These are phyloP conservation scores for Penicillium sp. DNA, from an alignment of 2,329 filamentous ascomycete species.

Conservation along the genomic window DNA sequence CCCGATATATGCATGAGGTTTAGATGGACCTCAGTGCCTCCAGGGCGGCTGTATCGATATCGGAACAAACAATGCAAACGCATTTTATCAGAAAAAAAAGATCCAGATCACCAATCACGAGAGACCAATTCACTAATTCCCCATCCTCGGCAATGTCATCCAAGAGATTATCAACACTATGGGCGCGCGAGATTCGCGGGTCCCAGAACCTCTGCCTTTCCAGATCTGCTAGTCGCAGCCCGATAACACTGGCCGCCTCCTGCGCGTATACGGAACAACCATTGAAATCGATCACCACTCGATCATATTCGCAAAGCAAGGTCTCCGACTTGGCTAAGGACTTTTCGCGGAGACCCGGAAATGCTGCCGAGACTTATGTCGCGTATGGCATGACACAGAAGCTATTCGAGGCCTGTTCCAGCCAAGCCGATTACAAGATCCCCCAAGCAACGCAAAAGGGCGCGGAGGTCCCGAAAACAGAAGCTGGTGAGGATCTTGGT, in stretches of 20 bases:
- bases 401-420: slow-evolving; percentile 73
- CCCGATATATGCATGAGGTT: background rate
- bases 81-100: slow-evolving; percentile 18
- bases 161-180: slow-evolving; percentile 20
- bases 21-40: no score
- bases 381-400: slow-evolving; percentile 76
- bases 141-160: slow-evolving; percentile 25
- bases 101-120: slow-evolving; percentile 14
- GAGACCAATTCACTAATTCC: slow-evolving; percentile 8
- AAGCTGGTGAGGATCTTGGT: slow-evolving; percentile 80
- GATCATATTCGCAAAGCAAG: slow-evolving; percentile 20
- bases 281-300: slow-evolving; percentile 1
- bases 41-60: background rate
- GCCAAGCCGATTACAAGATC: slow-evolving; percentile 74
- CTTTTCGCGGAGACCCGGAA: slow-evolving; percentile 37
- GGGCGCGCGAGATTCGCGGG: slow-evolving; percentile 20
- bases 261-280: slow-evolving; percentile 18
- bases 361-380: slow-evolving; percentile 66
- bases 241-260: background rate
- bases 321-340: slow-evolving; percentile 31
- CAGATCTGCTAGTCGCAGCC: slow-evolving; percentile 14
- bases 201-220: slow-evolving; percentile 18
- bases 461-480: slow-evolving; percentile 67
- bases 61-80: slow-evolving; percentile 36
- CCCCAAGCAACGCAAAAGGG: slow-evolving; percentile 65